These are phyloP conservation scores for Kazachstania viticola DNA, from an alignment of 805 yeast genomes.

Conservation along the genomic window DNA sequence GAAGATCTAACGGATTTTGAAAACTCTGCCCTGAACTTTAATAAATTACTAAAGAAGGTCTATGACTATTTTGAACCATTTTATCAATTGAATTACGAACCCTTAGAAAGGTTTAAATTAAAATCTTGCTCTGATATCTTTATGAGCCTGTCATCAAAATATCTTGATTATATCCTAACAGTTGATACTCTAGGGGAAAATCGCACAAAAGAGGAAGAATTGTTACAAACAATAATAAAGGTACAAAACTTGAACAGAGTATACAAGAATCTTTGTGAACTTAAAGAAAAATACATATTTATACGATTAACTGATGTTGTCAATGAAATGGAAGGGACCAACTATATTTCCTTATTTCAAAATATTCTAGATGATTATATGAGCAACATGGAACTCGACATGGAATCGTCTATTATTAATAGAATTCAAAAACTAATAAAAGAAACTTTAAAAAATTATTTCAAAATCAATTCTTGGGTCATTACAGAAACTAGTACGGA, in stretches of 20 bases:
- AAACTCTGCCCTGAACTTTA: conserved; percentile 28
- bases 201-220: conserved; percentile 16
- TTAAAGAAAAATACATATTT: conserved; percentile 12
- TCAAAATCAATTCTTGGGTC: conserved; percentile 26
- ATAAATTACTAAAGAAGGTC: conserved; percentile 36
- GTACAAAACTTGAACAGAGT: conserved; percentile 12
- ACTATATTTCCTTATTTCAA: conserved; percentile 21
- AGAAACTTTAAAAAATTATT: conserved; percentile 24
- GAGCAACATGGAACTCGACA: conserved; percentile 16
- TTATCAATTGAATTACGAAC: conserved; percentile 17
- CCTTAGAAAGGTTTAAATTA: conserved; percentile 16
- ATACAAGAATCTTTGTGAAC: conserved; percentile 8
- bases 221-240: conserved; percentile 17
- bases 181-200: conserved; percentile 12
- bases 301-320: conserved; percentile 15
- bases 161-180: conserved; percentile 14
- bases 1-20: conserved; percentile 12
- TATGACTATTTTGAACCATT: conserved; percentile 29
- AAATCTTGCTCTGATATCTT: conserved; percentile 20
- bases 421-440: conserved; percentile 23
- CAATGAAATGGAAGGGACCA: conserved; percentile 12
- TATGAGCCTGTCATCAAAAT: conserved; percentile 14
- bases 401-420: conserved; percentile 21
- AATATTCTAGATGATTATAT: conserved; percentile 21
- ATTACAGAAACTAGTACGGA: conserved; percentile 2